Base-by-base conservation (phyloP, 192 early-diverging fungal genomes). In the Cladochytrium replicatum region DNA sequence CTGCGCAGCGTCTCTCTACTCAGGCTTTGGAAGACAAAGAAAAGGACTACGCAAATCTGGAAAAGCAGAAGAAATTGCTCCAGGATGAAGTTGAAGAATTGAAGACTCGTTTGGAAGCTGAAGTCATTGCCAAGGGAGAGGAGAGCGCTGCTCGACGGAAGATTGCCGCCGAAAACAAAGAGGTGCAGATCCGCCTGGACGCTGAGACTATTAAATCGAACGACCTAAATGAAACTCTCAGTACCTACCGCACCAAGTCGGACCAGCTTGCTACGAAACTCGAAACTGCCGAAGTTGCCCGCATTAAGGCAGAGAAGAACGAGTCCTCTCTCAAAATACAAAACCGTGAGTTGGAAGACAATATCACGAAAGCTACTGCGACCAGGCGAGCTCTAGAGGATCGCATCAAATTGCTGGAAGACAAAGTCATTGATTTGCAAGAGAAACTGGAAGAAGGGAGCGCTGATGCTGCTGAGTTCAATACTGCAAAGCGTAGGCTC, bases 21-120 rank as follows among this genome's bases (percentile, higher is more conserved):
- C 85, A 84, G 49, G 89, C 89, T 53, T 52, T 84, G 30, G 89
- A 92, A 46, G 85, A 87, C 57, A 85, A 80, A 68, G 64, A 73
- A 34, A 69, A 75, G 50, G 84, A 84, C 52, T 67, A 88, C 38
- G 61, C 68, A 6, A 80, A 77, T 27, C 42, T 77, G 42, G 89
- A 92, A 45, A 68, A 82, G 40, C 71, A 72, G 43, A 72, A 69
- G 30, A 69, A 68, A 45, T 64, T 77, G 6, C 48, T 82, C n/a
- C 75, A 80, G 46, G 25, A 66, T 0, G 82, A 84, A 43, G 52
- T 83, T 6, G 75, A 78, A 11, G 79, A 86, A 22, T 52, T 84
- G 37, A 75, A 79, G 61, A 37, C 55, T 3, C 63, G 62, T 9
- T 61, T 86, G 13, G 84, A 86, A 60, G 62, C 68, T 1, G 84